Conservation (phyloP, 768 basidiomycete species). For the Nevesoporus exiguus region DNA sequence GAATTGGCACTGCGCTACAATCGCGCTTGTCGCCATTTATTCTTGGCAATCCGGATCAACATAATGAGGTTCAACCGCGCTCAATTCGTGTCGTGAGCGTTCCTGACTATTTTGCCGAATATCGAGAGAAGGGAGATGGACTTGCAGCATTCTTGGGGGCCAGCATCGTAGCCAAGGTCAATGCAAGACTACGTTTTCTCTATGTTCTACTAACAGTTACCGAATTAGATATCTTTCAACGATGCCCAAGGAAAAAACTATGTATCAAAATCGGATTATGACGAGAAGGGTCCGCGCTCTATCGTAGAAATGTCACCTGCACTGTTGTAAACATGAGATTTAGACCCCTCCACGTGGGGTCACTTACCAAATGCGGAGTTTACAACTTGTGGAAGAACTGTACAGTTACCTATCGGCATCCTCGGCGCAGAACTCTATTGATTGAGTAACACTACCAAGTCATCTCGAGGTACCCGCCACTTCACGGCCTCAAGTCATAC, state of each 20-base stretch:
- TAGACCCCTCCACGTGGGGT: slow-evolving; percentile 1
- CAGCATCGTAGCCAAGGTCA: slow-evolving; percentile 82
- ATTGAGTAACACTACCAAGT: slow-evolving; percentile 5
- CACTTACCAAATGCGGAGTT: slow-evolving; percentile 19
- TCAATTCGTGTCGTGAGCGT: slow-evolving; percentile 58
- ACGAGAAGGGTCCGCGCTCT: slow-evolving; percentile 64
- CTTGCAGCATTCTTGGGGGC: slow-evolving; percentile 78
- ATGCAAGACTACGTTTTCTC: slow-evolving; percentile 3
- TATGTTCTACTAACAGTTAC: not conserved
- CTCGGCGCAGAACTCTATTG: slow-evolving; percentile 15
- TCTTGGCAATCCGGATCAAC: slow-evolving; percentile 56
- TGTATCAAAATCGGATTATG: slow-evolving; percentile 78
- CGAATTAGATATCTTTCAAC: slow-evolving; percentile 64
- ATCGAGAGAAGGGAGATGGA: slow-evolving; percentile 79
- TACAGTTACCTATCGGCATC: slow-evolving; percentile 23
- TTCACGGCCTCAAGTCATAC: slow-evolving; percentile 18
- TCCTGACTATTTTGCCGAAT: slow-evolving; percentile 91
- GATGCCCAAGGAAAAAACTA: slow-evolving; percentile 65
- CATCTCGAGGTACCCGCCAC: slow-evolving; percentile 11
- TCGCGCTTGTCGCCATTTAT: slow-evolving; percentile 65
- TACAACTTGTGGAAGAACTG: slow-evolving; percentile 27
- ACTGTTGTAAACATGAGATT: slow-evolving; percentile 44
- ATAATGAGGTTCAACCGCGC: slow-evolving; percentile 71
- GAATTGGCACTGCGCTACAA: slow-evolving; percentile 65
- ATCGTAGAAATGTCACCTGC: slow-evolving; percentile 78